Percentiles rank a stretch among this genome's conserved stretches.
Evolutionary conservation across 306 rosid genomes (phyloP).

Genomic region (Senna siamea): DNA sequence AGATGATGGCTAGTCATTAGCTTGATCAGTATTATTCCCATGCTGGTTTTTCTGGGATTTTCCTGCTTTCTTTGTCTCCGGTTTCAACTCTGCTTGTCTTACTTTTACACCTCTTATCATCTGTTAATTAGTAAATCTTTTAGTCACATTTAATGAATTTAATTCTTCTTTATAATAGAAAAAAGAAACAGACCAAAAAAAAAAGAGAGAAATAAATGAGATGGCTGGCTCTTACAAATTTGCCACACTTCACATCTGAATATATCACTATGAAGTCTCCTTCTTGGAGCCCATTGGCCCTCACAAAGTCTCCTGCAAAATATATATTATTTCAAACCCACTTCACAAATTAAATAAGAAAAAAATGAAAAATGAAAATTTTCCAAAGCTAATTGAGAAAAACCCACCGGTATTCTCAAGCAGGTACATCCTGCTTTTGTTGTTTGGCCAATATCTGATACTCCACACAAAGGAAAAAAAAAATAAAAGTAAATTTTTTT

Average conservation of each 20-base stretch:
- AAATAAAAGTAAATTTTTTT: background rate
- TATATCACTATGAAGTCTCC: conserved; percentile 31
- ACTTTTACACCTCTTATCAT: conserved; percentile 17
- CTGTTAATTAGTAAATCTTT: background rate
- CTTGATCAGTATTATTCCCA: background rate
- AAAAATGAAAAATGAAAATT: background rate
- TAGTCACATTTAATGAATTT: background rate
- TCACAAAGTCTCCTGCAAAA: conserved; percentile 15
- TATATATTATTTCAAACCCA: background rate
- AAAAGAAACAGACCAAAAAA: no score
- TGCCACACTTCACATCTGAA: conserved; percentile 9
- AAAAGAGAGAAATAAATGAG: background rate
- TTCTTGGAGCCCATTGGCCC: conserved; percentile 18
- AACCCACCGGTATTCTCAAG: conserved; percentile 10
- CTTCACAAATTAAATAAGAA: background rate
- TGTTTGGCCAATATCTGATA: conserved; percentile 22
- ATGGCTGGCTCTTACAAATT: background rate
- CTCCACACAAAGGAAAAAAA: background rate
- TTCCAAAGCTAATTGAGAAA: background rate
- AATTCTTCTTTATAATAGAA: background rate
- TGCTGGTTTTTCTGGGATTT: background rate
- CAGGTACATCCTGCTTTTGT: conserved; percentile 28
- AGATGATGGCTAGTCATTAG: background rate
- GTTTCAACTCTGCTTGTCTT: background rate
- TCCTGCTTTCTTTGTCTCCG: conserved; percentile 9